Conservation (phyloP, 805 yeast genomes). For the Cephaloascus albidus region DNA sequence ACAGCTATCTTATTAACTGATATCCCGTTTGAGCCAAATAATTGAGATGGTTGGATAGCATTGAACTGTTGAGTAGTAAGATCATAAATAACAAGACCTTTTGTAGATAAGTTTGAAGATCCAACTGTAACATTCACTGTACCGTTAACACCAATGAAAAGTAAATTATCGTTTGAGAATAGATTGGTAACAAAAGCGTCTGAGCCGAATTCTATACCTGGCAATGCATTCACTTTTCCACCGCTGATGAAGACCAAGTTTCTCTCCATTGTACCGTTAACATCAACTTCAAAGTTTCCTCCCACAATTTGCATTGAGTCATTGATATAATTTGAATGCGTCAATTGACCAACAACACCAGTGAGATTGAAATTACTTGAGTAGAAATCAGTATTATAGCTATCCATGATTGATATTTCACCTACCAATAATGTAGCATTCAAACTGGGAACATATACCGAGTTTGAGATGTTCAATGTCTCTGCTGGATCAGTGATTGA, state of each 20-base stretch:
- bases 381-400: conserved; percentile 11
- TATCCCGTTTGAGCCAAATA: conserved; percentile 23
- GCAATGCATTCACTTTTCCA: background rate
- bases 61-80: conserved; percentile 30
- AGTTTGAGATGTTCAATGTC: conserved; percentile 12
- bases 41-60: conserved; percentile 37
- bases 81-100: conserved; percentile 47
- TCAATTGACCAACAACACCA: conserved; percentile 9
- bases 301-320: conserved; percentile 44
- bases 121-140: conserved; percentile 14
- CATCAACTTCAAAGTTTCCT: conserved; percentile 37
- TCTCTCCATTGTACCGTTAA: conserved; percentile 2
- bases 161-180: conserved; percentile 22
- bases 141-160: conserved; percentile 41
- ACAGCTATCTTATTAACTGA: conserved; percentile 24
- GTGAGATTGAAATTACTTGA: conserved; percentile 13
- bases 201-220: conserved; percentile 14
- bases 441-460: background rate
- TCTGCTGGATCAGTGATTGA: conserved; percentile 8
- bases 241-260: conserved; percentile 21
- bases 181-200: conserved; percentile 18
- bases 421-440: conserved; percentile 8
- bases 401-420: conserved; percentile 7
- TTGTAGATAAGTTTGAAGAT: background rate
- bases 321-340: conserved; percentile 36